Percentiles rank a stretch among this genome's conserved stretches.
These are phyloP conservation scores for Miamiensis avidus DNA, from an alignment of 169 alveolate genomes.

Conservation along the genomic window DNA sequence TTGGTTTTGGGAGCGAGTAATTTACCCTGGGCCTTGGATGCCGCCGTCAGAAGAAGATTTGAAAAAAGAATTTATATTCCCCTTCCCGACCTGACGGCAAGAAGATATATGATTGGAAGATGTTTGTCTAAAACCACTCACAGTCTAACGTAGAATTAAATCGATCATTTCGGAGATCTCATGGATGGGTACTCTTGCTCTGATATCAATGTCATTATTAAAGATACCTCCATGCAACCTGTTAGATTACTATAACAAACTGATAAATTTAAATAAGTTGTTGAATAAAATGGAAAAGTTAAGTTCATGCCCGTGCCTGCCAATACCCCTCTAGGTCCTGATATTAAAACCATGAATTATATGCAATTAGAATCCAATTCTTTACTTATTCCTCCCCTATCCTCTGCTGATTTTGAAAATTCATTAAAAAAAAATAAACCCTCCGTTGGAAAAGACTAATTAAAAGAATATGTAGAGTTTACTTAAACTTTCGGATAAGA, in stretches of 20 bases:
- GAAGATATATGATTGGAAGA: slow-evolving; percentile 83
- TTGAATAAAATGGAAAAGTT: slow-evolving; percentile 73
- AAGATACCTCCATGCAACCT: slow-evolving; percentile 93
- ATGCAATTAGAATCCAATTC: slow-evolving; percentile 51
- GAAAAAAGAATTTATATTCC: slow-evolving; percentile 98
- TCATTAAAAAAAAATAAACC: slow-evolving; percentile 61
- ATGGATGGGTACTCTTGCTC: slow-evolving; percentile 93
- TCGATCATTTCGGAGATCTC: slow-evolving; percentile 51
- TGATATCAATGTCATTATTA: slow-evolving; percentile 87
- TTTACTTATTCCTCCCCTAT: slow-evolving; percentile 63
- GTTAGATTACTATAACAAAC: slow-evolving; percentile 82
- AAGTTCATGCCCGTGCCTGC: slow-evolving; percentile 67
- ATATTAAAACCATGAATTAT: slow-evolving; percentile 57
- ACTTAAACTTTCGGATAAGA: slow-evolving; percentile 79
- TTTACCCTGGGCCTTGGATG: slow-evolving; percentile 98
- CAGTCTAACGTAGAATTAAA: slow-evolving; percentile 66
- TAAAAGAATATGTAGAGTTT: slow-evolving; percentile 61
- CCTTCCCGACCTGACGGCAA: slow-evolving; percentile 95
- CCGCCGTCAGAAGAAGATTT: slow-evolving; percentile 96
- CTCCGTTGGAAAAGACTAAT: slow-evolving; percentile 62
- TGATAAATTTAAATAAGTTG: background rate
- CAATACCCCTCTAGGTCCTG: slow-evolving; percentile 58
- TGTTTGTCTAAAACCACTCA: slow-evolving; percentile 81
- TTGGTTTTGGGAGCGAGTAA: slow-evolving; percentile 94
- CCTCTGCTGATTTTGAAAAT: slow-evolving; percentile 52